Conservation (phyloP, 495 filamentous ascomycete genomes). For the Gamarada debralockiae region DNA sequence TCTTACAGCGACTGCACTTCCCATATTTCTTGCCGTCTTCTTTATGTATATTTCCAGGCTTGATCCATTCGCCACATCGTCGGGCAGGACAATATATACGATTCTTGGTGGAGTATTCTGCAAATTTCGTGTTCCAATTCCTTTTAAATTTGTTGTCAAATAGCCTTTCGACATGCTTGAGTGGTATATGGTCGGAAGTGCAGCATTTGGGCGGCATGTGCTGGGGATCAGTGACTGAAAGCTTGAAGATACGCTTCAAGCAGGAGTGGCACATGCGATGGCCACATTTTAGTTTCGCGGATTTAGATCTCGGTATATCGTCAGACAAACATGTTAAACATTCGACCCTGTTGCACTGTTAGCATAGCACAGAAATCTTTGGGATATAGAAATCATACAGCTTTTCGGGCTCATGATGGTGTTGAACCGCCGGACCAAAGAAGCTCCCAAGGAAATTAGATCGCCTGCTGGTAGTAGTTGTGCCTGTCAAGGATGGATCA, state of each 20-base stretch:
- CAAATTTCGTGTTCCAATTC: constrained; percentile 72
- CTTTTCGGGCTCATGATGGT: constrained; percentile 21
- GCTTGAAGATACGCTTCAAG: constrained; percentile 64
- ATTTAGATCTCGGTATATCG: constrained; percentile 52
- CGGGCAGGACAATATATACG: constrained; percentile 69
- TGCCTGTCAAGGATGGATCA: not conserved
- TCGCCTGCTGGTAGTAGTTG: constrained; percentile 10
- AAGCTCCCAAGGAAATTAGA: constrained; percentile 21
- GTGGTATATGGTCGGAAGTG: constrained; percentile 63
- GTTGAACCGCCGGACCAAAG: constrained; percentile 13
- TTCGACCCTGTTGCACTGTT: constrained; percentile 43
- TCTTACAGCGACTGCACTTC: constrained; percentile 64
- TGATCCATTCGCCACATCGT: constrained; percentile 73
- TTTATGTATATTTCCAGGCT: constrained; percentile 57
- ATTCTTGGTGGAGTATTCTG: constrained; percentile 69
- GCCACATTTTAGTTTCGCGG: constrained; percentile 66
- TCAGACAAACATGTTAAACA: constrained; percentile 68
- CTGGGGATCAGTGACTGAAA: constrained; percentile 68
- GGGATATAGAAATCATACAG: constrained; percentile 11
- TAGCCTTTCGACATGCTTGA: constrained; percentile 68
- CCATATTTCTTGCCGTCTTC: constrained; percentile 50
- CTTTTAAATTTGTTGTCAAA: constrained; percentile 71
- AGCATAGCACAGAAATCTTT: not conserved
- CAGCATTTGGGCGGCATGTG: constrained; percentile 83
- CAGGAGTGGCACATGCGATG: constrained; percentile 78